phyloP scores from a whole-genome alignment of 306 rosid genomes.

The Begonia peltatifolia region DNA sequence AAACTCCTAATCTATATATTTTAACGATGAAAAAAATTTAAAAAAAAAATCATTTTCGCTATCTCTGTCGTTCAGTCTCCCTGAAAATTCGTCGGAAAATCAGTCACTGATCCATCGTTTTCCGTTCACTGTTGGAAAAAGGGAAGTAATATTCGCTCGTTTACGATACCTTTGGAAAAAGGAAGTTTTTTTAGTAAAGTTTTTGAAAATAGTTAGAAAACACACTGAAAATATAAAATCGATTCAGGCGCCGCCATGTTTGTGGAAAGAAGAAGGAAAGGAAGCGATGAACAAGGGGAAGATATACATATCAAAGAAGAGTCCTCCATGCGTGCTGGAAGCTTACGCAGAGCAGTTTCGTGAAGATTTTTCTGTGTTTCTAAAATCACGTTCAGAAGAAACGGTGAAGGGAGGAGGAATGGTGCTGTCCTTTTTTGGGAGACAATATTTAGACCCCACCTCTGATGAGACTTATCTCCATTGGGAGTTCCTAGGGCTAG shows the following conservation, averaged over 20 bases:
- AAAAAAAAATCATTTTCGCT: no score
- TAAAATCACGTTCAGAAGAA: slow-evolving; percentile 42
- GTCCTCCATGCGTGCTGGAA: slow-evolving; percentile 36
- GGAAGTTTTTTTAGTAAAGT: no score
- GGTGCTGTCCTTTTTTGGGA: slow-evolving; percentile 52
- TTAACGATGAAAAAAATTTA: no score
- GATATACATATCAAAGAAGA: slow-evolving; percentile 50
- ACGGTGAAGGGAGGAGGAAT: slow-evolving; percentile 35
- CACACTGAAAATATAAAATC: neutral
- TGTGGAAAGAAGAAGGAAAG: slow-evolving; percentile 12
- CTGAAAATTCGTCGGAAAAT: no score
- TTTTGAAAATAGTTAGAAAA: no score
- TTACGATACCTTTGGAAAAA: no score
- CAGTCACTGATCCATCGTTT: no score
- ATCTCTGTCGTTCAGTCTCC: no score
- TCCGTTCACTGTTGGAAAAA: no score
- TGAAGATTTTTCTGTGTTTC: slow-evolving; percentile 32
- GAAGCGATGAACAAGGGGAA: slow-evolving; percentile 40
- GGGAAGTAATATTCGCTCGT: no score
- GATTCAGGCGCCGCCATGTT: slow-evolving; percentile 27
- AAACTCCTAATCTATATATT: no score
- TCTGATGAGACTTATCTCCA: slow-evolving; percentile 28
- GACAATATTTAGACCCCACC: slow-evolving; percentile 42
- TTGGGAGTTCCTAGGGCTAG: slow-evolving; percentile 53
- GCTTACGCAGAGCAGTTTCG: slow-evolving; percentile 48